phyloP scores from a whole-genome alignment of 805 yeast genomes.

The Kuraishia capsulata region DNA sequence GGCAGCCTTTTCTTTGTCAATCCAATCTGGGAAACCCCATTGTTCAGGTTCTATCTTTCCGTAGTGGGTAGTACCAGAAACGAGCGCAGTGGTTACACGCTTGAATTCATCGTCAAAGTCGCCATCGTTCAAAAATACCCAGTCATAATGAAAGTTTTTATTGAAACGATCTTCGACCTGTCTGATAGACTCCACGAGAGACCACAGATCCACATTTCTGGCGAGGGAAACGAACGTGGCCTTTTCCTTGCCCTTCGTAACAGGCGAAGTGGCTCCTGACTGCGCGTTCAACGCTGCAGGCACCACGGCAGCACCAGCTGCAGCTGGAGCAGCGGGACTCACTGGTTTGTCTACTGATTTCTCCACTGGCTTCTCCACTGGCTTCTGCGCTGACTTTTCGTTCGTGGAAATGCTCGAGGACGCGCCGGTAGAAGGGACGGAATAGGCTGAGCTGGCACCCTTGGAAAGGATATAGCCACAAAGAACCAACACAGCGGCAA shows the following conservation, averaged over 20 bases:
- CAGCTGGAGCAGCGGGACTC: conserved; percentile 7
- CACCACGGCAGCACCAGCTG: conserved; percentile 6
- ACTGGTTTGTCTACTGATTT: conserved; percentile 4
- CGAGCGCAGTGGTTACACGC: conserved; percentile 51
- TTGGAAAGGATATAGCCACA: conserved; percentile 39
- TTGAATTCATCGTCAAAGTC: conserved; percentile 78
- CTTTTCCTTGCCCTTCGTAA: conserved; percentile 33
- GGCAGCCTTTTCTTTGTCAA: conserved; percentile 63
- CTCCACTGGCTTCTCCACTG: neutral
- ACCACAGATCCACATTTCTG: conserved; percentile 62
- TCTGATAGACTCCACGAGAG: conserved; percentile 55
- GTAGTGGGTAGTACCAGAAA: conserved; percentile 69
- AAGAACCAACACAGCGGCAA: conserved; percentile 33
- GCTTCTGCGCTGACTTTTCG: neutral
- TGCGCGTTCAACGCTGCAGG: conserved; percentile 6
- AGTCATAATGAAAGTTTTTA: conserved; percentile 71
- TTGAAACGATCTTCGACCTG: conserved; percentile 88
- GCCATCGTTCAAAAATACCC: conserved; percentile 92
- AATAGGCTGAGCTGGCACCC: conserved; percentile 29
- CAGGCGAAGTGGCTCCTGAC: conserved; percentile 4
- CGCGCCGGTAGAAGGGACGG: conserved; percentile 3
- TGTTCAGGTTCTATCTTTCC: conserved; percentile 78
- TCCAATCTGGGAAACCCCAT: conserved; percentile 83
- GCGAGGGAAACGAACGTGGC: conserved; percentile 81
- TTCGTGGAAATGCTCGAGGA: neutral